These are phyloP conservation scores for Sporothrix inflata DNA, from an alignment of 2,329 filamentous ascomycete species.

Conservation along the genomic window DNA sequence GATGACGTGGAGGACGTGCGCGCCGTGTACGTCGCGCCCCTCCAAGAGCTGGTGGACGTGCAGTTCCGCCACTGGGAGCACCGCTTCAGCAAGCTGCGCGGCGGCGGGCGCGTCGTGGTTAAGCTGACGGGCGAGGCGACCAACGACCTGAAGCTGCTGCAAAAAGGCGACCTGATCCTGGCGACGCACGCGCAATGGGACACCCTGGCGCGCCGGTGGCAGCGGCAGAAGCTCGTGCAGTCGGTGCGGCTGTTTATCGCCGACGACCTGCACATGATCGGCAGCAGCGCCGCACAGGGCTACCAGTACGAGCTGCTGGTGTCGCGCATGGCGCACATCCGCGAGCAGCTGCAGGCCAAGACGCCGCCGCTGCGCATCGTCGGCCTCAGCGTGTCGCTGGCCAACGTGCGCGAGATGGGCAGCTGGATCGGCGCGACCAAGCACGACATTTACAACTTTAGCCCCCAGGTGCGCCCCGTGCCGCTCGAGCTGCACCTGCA, in stretches of 20 bases:
- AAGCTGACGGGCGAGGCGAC: slow-evolving; percentile 94
- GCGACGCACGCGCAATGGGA: slow-evolving; percentile 97
- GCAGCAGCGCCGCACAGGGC: slow-evolving; percentile 83
- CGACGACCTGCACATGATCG: slow-evolving; percentile 92
- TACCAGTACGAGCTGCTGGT: slow-evolving; percentile 95
- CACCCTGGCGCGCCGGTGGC: slow-evolving; percentile 92
- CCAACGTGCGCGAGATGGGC: slow-evolving; percentile 90
- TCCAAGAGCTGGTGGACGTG: slow-evolving; percentile 87
- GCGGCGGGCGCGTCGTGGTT: slow-evolving; percentile 86
- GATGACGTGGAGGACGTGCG: slow-evolving; percentile 72
- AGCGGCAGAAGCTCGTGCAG: slow-evolving; percentile 92
- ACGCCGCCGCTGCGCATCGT: slow-evolving; percentile 85
- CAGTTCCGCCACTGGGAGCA: slow-evolving; percentile 83
- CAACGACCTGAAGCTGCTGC: slow-evolving; percentile 84
- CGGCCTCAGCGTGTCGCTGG: slow-evolving; percentile 86
- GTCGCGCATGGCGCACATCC: slow-evolving; percentile 97
- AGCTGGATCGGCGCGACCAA: slow-evolving; percentile 98
- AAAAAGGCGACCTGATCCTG: slow-evolving; percentile 84
- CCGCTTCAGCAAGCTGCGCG: slow-evolving; percentile 70
- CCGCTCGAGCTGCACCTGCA: slow-evolving; percentile 94
- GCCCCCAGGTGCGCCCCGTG: slow-evolving; percentile 83
- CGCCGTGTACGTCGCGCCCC: slow-evolving; percentile 91
- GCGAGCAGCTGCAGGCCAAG: slow-evolving; percentile 76
- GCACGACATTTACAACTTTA: slow-evolving; percentile 99
- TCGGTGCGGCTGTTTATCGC: slow-evolving; percentile 89